Evolutionary conservation across 345 rosid genomes (phyloP).

Genomic region (Pistacia vera): DNA sequence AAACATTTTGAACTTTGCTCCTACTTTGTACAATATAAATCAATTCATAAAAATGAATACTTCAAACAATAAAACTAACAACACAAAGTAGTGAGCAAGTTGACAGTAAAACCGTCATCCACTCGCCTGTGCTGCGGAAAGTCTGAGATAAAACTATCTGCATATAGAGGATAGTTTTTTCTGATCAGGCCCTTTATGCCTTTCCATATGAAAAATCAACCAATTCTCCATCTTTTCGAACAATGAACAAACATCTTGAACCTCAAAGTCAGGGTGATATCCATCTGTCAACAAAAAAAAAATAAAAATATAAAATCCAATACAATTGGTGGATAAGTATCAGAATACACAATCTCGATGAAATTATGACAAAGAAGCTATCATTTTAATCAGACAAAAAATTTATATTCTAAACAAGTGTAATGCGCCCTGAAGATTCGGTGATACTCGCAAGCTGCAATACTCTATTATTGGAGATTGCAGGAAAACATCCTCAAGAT

Average conservation of each 20-base stretch:
- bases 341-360: neutral
- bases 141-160: slow-evolving; percentile 90
- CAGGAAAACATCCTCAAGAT: neutral
- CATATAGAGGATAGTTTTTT: slow-evolving; percentile 88
- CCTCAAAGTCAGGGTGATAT: slow-evolving; percentile 79
- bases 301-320: neutral
- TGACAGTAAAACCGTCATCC: slow-evolving; percentile 42
- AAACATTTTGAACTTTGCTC: neutral
- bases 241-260: slow-evolving; percentile 85
- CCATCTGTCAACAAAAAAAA: slow-evolving; percentile 56
- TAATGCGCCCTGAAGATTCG: neutral
- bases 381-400: neutral
- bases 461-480: slow-evolving; percentile 1
- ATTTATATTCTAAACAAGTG: neutral
- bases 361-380: neutral
- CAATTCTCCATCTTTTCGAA: slow-evolving; percentile 71
- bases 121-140: slow-evolving; percentile 60
- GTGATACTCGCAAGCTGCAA: neutral
- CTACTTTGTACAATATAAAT: slow-evolving; percentile 10
- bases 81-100: slow-evolving; percentile 16
- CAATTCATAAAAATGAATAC: slow-evolving; percentile 14
- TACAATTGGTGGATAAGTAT: neutral
- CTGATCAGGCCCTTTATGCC: slow-evolving; percentile 90
- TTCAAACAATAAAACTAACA: slow-evolving; percentile 4
- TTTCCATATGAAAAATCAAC: slow-evolving; percentile 97